Evolutionary conservation across 2,329 filamentous ascomycete genomes (phyloP).

Genomic region (Aspergillus tamarii): DNA sequence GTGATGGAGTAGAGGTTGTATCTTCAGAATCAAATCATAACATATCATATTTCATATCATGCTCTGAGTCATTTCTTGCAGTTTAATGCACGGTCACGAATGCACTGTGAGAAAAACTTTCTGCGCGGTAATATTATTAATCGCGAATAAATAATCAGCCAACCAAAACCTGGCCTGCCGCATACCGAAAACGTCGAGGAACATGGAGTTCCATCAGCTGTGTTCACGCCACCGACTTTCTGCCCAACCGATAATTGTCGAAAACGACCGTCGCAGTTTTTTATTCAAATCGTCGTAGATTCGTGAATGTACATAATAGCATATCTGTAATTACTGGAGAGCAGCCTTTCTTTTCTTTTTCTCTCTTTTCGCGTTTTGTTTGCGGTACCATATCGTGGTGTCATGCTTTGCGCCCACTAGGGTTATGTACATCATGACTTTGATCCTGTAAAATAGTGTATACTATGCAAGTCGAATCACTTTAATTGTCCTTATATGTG

Average conservation of each 20-base stretch:
- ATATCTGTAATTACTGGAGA: not conserved
- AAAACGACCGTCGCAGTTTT: not conserved
- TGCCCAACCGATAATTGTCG: not conserved
- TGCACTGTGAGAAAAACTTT: not conserved
- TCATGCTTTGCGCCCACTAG: not conserved
- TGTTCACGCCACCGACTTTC: conserved; percentile 5
- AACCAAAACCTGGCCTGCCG: not conserved
- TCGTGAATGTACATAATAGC: not conserved
- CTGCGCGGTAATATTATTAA: not conserved
- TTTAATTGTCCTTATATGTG: not conserved
- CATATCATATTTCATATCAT: not conserved
- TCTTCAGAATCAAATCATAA: not conserved
- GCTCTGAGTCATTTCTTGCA: not conserved
- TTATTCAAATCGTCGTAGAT: not conserved
- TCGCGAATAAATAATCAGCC: not conserved
- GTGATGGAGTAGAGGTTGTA: not conserved
- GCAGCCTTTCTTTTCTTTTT: not conserved
- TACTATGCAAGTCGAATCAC: not conserved
- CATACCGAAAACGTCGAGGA: conserved; percentile 2
- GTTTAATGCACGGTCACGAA: not conserved
- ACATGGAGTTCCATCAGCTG: not conserved
- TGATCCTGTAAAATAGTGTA: not conserved
- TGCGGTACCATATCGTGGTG: not conserved
- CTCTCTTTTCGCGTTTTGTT: not conserved
- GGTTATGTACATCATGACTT: not conserved